Conservation (phyloP, 352 stramenopile genomes). For the Phytopythium kandeliae region DNA sequence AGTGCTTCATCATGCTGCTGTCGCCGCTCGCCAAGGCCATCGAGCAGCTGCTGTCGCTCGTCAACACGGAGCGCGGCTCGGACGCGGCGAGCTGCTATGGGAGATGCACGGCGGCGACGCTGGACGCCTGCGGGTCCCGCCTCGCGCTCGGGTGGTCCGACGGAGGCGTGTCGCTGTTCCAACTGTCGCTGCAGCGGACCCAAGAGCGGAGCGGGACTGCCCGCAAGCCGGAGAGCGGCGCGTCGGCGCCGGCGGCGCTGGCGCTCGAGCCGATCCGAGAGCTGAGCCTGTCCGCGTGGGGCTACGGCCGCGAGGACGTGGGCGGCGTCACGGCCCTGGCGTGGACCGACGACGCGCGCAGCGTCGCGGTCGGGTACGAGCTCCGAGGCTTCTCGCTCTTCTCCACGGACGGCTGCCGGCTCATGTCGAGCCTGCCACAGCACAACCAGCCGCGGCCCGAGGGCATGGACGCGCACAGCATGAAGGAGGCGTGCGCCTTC, state of each 20-base stretch:
- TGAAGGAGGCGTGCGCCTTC: slow-evolving; percentile 57
- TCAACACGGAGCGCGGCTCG: slow-evolving; percentile 49
- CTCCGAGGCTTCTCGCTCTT: slow-evolving; percentile 75
- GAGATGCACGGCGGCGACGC: slow-evolving; percentile 36
- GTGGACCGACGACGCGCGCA: slow-evolving; percentile 58
- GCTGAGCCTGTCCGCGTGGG: slow-evolving; percentile 56
- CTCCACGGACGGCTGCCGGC: slow-evolving; percentile 65
- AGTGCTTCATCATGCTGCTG: slow-evolving; percentile 78
- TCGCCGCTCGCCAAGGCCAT: slow-evolving; percentile 51
- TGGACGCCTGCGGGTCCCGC: slow-evolving; percentile 40
- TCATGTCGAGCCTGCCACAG: slow-evolving; percentile 81
- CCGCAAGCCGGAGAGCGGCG: neutral
- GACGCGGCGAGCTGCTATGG: slow-evolving; percentile 20
- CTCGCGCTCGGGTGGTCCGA: slow-evolving; percentile 74
- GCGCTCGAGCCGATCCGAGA: slow-evolving; percentile 55
- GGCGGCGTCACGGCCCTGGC: slow-evolving; percentile 56
- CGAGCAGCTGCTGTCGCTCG: slow-evolving; percentile 67
- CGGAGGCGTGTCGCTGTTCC: slow-evolving; percentile 62
- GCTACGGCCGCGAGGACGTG: slow-evolving; percentile 47
- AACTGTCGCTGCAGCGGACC: slow-evolving; percentile 25
- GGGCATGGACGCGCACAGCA: slow-evolving; percentile 9
- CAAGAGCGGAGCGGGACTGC: neutral
- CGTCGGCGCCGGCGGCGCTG: slow-evolving; percentile 10
- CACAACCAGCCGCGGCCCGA: slow-evolving; percentile 55
- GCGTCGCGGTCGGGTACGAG: slow-evolving; percentile 62